phyloP scores from a whole-genome alignment of 2,329 filamentous ascomycete genomes.

The Talaromyces sp. region DNA sequence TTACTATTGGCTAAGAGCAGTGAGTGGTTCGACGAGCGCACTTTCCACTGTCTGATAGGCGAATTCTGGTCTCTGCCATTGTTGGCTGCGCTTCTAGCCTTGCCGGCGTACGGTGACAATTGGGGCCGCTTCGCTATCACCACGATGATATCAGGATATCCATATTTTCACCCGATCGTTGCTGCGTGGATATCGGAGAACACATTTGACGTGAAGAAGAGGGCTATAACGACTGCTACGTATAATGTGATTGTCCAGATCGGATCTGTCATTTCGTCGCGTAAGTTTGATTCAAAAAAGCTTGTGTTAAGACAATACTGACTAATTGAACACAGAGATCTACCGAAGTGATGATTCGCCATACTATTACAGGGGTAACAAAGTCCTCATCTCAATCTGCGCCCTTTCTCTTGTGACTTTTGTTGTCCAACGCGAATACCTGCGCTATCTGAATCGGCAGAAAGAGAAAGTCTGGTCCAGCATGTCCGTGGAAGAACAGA shows the following conservation, averaged over 20 bases:
- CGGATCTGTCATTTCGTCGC: constrained; percentile 28
- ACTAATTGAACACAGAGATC: constrained; percentile 37
- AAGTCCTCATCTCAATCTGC: constrained; percentile 51
- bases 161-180: constrained; percentile 53
- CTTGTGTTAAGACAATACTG: not conserved
- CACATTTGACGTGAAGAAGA: constrained; percentile 30
- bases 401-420: constrained; percentile 48
- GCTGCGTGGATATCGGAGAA: constrained; percentile 30
- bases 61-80: constrained; percentile 53
- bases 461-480: constrained; percentile 47
- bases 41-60: constrained; percentile 50
- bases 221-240: constrained; percentile 28
- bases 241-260: constrained; percentile 38
- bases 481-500: constrained; percentile 46
- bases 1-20: constrained; percentile 40
- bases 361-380: constrained; percentile 55
- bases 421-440: constrained; percentile 45
- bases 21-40: constrained; percentile 52
- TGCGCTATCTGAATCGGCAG: constrained; percentile 48
- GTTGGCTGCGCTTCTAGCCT: constrained; percentile 46
- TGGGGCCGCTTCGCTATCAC: constrained; percentile 51
- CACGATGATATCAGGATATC: constrained; percentile 51
- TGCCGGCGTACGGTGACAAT: constrained; percentile 42
- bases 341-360: constrained; percentile 50
- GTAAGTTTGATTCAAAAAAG: constrained; percentile 20